These are phyloP conservation scores for baker's yeast (Saccharomyces cerevisiae) DNA, from an alignment of 805 yeast species.

Conservation along the genomic window DNA sequence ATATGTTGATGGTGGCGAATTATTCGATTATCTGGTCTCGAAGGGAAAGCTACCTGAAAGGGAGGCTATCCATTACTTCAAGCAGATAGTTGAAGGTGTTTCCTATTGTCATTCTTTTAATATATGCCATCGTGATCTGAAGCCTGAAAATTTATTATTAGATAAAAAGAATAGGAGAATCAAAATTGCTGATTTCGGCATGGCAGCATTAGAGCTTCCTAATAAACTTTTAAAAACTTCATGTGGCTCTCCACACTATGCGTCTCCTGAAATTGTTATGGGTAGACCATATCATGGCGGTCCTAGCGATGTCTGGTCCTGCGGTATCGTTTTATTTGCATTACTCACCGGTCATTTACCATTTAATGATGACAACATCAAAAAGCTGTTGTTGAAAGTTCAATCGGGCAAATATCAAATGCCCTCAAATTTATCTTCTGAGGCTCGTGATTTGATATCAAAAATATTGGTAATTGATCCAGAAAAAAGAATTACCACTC, in stretches of 20 bases:
- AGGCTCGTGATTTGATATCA: constrained; percentile 59
- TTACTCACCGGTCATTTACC: constrained; percentile 74
- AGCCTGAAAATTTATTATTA: constrained; percentile 68
- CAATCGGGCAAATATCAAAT: constrained; percentile 68
- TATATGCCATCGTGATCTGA: constrained; percentile 74
- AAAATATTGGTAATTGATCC: constrained; percentile 68
- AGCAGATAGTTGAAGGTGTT: constrained; percentile 70
- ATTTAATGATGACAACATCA: constrained; percentile 73
- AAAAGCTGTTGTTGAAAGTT: constrained; percentile 61
- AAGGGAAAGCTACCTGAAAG: constrained; percentile 62
- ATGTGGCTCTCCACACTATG: constrained; percentile 85
- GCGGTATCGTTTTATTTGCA: constrained; percentile 77
- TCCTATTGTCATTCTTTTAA: constrained; percentile 76
- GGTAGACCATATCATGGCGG: constrained; percentile 76
- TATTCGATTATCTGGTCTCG: constrained; percentile 62
- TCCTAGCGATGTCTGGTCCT: constrained; percentile 83
- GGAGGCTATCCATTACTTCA: constrained; percentile 70
- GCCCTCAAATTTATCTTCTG: constrained; percentile 55
- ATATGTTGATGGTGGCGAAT: constrained; percentile 83
- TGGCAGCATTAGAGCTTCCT: constrained; percentile 76
- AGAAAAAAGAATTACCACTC: constrained; percentile 57
- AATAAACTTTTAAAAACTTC: constrained; percentile 68
- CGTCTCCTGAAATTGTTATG: constrained; percentile 78
- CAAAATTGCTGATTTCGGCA: constrained; percentile 80
- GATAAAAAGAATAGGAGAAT: constrained; percentile 57